A percentile compares a stretch with the other conserved stretches of the same genome.
phyloP scores from a whole-genome alignment of 2,329 filamentous ascomycete genomes.

The Paecilomyces niveus region DNA sequence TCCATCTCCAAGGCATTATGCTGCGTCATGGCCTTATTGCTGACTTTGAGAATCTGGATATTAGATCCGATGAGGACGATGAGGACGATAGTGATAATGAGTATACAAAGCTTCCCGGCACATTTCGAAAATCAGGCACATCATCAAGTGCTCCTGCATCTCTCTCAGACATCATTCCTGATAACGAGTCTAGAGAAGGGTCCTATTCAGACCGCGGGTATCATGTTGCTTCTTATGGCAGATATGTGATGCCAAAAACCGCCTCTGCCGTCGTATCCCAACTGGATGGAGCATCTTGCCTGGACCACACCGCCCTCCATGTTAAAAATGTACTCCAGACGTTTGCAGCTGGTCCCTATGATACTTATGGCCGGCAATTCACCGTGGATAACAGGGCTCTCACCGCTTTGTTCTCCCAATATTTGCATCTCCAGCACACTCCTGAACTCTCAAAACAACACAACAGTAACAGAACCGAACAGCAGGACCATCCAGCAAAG shows the following conservation, averaged over 20 bases:
- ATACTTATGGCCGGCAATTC: background rate
- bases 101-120: background rate
- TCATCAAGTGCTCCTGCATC: conserved; percentile 1
- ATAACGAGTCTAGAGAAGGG: background rate
- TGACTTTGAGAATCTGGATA: conserved; percentile 11
- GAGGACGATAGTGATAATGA: background rate
- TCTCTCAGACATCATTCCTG: background rate
- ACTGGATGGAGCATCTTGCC: background rate
- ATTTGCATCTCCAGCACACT: background rate
- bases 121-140: background rate
- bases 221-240: background rate
- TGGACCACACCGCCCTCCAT: background rate
- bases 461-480: background rate
- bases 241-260: background rate
- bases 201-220: background rate
- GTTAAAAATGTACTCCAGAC: background rate
- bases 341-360: background rate
- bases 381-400: background rate
- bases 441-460: background rate
- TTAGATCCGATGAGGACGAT: conserved; percentile 1
- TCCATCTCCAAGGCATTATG: conserved; percentile 18
- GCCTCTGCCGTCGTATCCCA: background rate
- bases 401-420: background rate
- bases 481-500: background rate
- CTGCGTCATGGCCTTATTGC: conserved; percentile 9